phyloP scores from a whole-genome alignment of 106 monocot genomes.

The Vanilla planifolia region DNA sequence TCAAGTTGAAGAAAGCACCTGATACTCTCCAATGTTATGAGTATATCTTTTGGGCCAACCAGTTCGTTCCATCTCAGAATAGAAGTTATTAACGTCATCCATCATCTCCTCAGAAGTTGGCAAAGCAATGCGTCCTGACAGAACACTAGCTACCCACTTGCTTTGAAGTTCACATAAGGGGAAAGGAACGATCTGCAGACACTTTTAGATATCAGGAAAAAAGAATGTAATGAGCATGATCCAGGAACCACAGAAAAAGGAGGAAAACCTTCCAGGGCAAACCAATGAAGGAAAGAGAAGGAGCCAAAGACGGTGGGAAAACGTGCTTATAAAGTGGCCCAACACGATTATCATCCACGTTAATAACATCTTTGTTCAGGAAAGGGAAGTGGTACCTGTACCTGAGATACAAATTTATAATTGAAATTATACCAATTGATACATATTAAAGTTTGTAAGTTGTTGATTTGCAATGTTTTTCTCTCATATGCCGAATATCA shows the following conservation, averaged over 20 bases:
- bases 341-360: constrained; percentile 87
- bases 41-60: constrained; percentile 78
- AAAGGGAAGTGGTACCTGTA: constrained; percentile 90
- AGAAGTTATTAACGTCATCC: constrained; percentile 49
- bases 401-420: constrained; percentile 25
- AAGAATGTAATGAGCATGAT: neutral
- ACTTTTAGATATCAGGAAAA: neutral
- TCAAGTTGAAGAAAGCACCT: too few species aligned
- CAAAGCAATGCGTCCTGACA: constrained; percentile 66
- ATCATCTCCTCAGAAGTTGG: constrained; percentile 72
- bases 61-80: constrained; percentile 39
- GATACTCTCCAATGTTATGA: constrained; percentile 45
- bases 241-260: neutral
- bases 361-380: constrained; percentile 52
- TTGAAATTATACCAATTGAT: too few species aligned
- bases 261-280: constrained; percentile 76
- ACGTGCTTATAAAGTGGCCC: constrained; percentile 88
- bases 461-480: too few species aligned
- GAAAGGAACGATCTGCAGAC: constrained; percentile 61
- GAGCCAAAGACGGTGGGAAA: constrained; percentile 65
- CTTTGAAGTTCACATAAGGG: constrained; percentile 83
- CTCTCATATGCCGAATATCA: too few species aligned
- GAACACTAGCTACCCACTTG: constrained; percentile 82
- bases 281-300: constrained; percentile 83
- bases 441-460: too few species aligned